These are phyloP conservation scores for Colletotrichum gigasporum DNA, from an alignment of 2,329 filamentous ascomycete species.

Conservation along the genomic window DNA sequence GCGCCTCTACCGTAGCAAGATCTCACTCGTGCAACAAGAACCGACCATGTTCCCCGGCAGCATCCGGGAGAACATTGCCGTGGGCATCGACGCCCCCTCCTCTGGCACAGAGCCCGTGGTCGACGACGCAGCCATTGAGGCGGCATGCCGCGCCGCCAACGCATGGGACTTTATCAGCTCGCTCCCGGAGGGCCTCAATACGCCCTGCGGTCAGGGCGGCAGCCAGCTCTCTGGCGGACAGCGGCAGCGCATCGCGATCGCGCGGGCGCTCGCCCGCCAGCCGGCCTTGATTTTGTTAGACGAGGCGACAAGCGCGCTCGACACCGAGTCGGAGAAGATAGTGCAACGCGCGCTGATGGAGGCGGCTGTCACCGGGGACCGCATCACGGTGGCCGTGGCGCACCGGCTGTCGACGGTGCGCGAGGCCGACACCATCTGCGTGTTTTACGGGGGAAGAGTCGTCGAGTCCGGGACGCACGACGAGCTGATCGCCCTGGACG, in stretches of 20 bases:
- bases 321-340: constrained; percentile 71
- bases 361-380: constrained; percentile 34
- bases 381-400: constrained; percentile 31
- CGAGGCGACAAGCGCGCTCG: constrained; percentile 73
- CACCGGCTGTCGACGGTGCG: constrained; percentile 33
- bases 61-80: constrained; percentile 64
- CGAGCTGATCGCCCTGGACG: constrained; percentile 8
- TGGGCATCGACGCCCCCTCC: constrained; percentile 46
- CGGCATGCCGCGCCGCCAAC: constrained; percentile 61
- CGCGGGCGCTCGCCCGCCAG: constrained; percentile 72
- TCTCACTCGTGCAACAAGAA: constrained; percentile 28
- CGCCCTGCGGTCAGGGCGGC: constrained; percentile 72
- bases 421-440: constrained; percentile 30
- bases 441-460: constrained; percentile 17
- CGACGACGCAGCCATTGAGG: constrained; percentile 54
- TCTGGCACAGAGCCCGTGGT: neutral
- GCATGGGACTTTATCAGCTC: constrained; percentile 65
- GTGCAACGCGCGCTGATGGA: constrained; percentile 68
- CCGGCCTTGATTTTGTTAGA: constrained; percentile 75
- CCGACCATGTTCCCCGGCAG: constrained; percentile 46
- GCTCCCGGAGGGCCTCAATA: constrained; percentile 65
- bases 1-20: neutral
- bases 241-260: constrained; percentile 77
- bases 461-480: constrained; percentile 21
- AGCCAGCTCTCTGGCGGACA: constrained; percentile 78